A percentile compares a stretch with the other conserved stretches of the same genome.
These are phyloP conservation scores for Alternaria arbusti DNA, from an alignment of 2,329 filamentous ascomycete species.

Conservation along the genomic window DNA sequence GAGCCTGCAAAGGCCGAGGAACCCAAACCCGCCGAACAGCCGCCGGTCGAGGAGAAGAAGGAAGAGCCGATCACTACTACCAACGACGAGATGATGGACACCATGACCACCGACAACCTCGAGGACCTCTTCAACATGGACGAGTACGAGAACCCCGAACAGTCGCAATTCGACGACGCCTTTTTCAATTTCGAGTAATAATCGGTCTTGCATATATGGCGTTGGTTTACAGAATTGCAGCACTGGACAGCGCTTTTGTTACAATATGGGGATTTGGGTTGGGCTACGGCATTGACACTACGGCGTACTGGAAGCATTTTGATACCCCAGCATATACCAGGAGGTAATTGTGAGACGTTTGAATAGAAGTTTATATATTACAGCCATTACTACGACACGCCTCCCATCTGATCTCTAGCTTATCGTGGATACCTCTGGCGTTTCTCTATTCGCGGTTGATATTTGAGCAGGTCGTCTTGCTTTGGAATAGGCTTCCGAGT, in stretches of 20 bases:
- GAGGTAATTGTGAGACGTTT: background rate
- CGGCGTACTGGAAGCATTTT: background rate
- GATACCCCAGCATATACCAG: slow-evolving; percentile 9
- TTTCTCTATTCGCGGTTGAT: too few species aligned
- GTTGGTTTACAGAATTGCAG: background rate
- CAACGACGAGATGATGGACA: slow-evolving; percentile 34
- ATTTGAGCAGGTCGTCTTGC: too few species aligned
- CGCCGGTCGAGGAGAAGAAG: slow-evolving; percentile 10
- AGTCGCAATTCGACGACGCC: slow-evolving; percentile 48
- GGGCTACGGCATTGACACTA: background rate
- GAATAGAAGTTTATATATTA: background rate
- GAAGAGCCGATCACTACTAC: background rate
- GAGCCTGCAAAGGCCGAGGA: slow-evolving; percentile 7
- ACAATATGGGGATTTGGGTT: too few species aligned
- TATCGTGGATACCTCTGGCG: too few species aligned
- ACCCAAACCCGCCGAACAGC: slow-evolving; percentile 14
- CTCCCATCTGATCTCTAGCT: too few species aligned
- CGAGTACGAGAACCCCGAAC: slow-evolving; percentile 41
- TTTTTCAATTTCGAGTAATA: slow-evolving; percentile 45
- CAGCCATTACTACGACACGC: background rate
- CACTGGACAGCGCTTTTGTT: background rate
- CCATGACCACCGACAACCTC: slow-evolving; percentile 40
- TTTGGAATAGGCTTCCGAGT: too few species aligned
- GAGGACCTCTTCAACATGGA: slow-evolving; percentile 47
- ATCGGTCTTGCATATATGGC: background rate